These are phyloP conservation scores for Takakia lepidozioides DNA, from an alignment of 225 moss, liverwort and hornwort species.

Conservation along the genomic window DNA sequence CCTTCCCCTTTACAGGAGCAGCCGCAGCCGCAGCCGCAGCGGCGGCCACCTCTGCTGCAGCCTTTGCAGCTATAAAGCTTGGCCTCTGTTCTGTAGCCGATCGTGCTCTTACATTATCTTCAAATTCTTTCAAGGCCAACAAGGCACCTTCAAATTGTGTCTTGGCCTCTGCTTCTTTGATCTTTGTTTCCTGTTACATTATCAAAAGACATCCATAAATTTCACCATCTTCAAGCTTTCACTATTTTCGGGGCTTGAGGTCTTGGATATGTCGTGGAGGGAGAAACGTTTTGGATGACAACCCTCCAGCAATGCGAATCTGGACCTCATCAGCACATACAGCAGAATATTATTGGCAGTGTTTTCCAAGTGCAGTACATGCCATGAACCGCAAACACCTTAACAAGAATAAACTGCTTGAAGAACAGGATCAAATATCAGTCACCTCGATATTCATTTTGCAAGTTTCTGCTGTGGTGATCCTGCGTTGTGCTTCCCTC, in stretches of 20 bases:
- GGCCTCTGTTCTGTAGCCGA: constrained; percentile 15
- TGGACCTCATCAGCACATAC: no score
- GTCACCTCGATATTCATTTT: constrained; percentile 44
- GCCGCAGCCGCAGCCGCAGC: constrained; percentile 8
- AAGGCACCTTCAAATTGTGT: constrained; percentile 21
- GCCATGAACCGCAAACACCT: no score
- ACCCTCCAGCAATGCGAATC: no score
- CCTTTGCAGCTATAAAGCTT: background rate
- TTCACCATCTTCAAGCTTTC: background rate
- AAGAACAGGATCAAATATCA: no score
- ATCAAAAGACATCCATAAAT: background rate
- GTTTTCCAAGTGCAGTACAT: no score
- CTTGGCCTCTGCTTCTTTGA: constrained; percentile 19
- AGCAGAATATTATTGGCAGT: no score
- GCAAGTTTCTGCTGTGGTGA: constrained; percentile 23
- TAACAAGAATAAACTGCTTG: no score
- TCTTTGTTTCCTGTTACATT: constrained; percentile 22
- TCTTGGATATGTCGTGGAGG: no score
- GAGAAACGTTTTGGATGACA: no score
- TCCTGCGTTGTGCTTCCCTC: constrained; percentile 45
- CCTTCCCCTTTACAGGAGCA: background rate
- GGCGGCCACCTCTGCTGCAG: background rate
- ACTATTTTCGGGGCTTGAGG: background rate
- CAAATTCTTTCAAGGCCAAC: constrained; percentile 20
- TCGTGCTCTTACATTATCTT: constrained; percentile 15